Evolutionary conservation across 2,329 filamentous ascomycete species (phyloP), one percentile per base, ranked within the genome.

Genomic region (Penicillium sp.): DNA sequence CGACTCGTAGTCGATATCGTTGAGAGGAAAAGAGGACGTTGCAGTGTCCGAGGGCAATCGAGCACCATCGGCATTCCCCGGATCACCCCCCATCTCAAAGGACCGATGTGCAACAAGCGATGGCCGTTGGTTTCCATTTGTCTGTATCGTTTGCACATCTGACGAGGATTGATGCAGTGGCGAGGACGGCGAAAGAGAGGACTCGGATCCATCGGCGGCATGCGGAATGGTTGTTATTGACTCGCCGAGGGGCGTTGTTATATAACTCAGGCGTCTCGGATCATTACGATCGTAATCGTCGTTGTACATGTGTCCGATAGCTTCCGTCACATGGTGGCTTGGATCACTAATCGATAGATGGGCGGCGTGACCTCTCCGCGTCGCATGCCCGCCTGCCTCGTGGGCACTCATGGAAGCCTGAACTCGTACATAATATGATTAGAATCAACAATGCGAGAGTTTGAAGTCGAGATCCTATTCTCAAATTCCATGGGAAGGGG

Each of bases 271-370:
- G 36, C 90, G 90, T 45, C 89, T 85, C 40, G 81, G 84, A 65
- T 85, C 82, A 67, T 79, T 78, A 65, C 76, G 79, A 67, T 82
- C 76, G 67, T 90, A 84, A 65, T 87, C 85, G 70, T 91, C 88
- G 68, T 89, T 90, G 76, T 97, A 96, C 76, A 96, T 84, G 68
- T 92, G 92, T 51, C 91, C 91, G 75, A 96, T 96, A 58, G 91
- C 89, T 75, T 96, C 92, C 55, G 92, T 96, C 72, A 96, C 91
- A 84, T 96, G 92, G 77, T 96, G 91, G 77, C 84, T 91, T 60
- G 92, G 89, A 76, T 96, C 92, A 74, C 90, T 94, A 73, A 96
- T 87, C 66, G 84, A 87, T 60, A 87, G 78, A 65, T 86, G 82
- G 60, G 84, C 79, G 64, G 77, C 77, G 76, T 87, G 85, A 64